Evolutionary conservation across 192 early-diverging fungal genomes (phyloP).

Genomic region (Backusella circina): DNA sequence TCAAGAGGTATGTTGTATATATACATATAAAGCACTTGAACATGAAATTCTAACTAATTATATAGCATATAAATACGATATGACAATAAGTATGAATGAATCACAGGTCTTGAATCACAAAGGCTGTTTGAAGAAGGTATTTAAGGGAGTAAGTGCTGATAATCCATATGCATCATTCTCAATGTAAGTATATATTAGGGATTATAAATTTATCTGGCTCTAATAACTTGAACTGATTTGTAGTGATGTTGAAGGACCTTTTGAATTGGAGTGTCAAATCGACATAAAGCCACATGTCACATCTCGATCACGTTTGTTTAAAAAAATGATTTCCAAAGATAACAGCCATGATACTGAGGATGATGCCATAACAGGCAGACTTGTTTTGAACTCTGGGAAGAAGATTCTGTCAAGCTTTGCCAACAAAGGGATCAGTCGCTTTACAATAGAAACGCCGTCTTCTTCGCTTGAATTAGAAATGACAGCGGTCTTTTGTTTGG

Average conservation of each 20-base stretch:
- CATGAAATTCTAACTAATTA: neutral
- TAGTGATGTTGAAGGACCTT: slow-evolving; percentile 5
- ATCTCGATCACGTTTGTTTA: neutral
- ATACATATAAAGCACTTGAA: too few relatives aligned
- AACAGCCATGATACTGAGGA: neutral
- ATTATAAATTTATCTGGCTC: neutral
- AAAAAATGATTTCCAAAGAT: neutral
- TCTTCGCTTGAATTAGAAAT: neutral
- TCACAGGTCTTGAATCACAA: neutral
- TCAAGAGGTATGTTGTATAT: neutral
- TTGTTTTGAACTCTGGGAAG: slow-evolving; percentile 4
- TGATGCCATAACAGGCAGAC: neutral
- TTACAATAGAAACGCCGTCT: neutral
- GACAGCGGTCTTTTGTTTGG: slow-evolving; percentile 4
- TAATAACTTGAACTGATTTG: too few relatives aligned
- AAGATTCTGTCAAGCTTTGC: neutral
- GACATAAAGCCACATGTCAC: neutral
- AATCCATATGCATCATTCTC: slow-evolving; percentile 3
- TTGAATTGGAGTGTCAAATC: neutral
- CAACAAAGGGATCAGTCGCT: slow-evolving; percentile 9
- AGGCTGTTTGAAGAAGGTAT: neutral
- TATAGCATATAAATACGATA: slow-evolving; percentile 6
- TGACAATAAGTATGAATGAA: neutral
- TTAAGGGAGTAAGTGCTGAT: slow-evolving; percentile 5
- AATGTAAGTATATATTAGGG: neutral